These are phyloP conservation scores for Termitomyces heimii DNA, from an alignment of 768 basidiomycete genomes.

Conservation along the genomic window DNA sequence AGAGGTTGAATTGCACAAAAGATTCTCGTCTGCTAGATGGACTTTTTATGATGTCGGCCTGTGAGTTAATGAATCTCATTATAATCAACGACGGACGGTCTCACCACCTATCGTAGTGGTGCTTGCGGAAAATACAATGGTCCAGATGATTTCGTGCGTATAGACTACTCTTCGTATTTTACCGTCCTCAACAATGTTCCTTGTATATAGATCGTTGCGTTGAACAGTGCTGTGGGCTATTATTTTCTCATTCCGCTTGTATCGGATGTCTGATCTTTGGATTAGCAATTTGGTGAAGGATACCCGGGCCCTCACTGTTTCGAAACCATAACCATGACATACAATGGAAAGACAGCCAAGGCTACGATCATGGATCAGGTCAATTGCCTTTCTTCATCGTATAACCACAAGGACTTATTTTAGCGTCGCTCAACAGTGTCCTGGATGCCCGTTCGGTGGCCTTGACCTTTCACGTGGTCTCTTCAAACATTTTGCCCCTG, in stretches of 20 bases:
- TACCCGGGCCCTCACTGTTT: conserved; percentile 67
- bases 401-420: not conserved
- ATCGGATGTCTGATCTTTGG: not conserved
- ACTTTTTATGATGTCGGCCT: conserved; percentile 54
- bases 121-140: conserved; percentile 44
- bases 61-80: conserved; percentile 21
- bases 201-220: conserved; percentile 46
- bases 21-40: conserved; percentile 34
- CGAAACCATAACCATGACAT: conserved; percentile 53
- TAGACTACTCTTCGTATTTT: not conserved
- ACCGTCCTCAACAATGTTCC: not conserved
- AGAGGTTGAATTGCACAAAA: conserved; percentile 33
- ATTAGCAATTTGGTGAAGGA: conserved; percentile 46
- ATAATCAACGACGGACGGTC: not conserved
- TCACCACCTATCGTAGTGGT: conserved; percentile 30
- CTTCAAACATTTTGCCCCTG: conserved; percentile 44
- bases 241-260: not conserved
- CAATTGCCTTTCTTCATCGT: not conserved
- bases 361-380: conserved; percentile 66
- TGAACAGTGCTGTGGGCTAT: conserved; percentile 34
- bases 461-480: conserved; percentile 55
- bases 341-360: conserved; percentile 48
- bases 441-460: conserved; percentile 51
- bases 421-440: conserved; percentile 40
- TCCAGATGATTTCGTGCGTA: conserved; percentile 38